Base-by-base conservation (phyloP, 441 rosid species). In the Jatropha podagrica region DNA sequence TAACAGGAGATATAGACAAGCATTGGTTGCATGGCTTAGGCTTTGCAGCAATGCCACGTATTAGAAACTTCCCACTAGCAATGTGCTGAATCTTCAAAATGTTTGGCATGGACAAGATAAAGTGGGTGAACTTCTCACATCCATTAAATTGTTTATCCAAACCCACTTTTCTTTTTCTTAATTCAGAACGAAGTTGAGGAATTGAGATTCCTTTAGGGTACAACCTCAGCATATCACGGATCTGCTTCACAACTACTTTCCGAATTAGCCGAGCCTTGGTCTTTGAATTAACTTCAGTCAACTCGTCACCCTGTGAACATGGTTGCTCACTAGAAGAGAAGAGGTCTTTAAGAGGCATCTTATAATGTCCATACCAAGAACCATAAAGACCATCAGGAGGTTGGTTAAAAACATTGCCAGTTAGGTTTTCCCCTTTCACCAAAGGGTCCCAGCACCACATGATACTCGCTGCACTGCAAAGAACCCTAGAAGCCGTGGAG, bases 381-480 rank as follows among this genome's bases (percentile, higher is more conserved):
- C 88, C 84, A 77, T 81, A 86, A 64, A 95, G 92, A 77, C 98
- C 97, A 85, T 96, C 99, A 1, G 98, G 99, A 66, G 97, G 97
- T 65, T 85, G 97, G 79, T 93, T 96, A 80, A 86, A 92, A 79
- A 87, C 73, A 81, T 80, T 91, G 64, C 91, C 97, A 2, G 46
- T 42, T 3, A 80, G 79, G 72, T 68, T 77, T 68, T 89, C 85
- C 51, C 91, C 90, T 78, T 56, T 86, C 12, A 87, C 76, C 79
- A 93, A 79, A 48, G 83, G 68, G 68, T 81, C 76, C 99, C 99
- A 96, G 48, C 85, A 80, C 97, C 98, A 96, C 94, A 89, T 89
- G 69, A 96, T 85, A 65, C 97, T 91, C 61, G 99, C 96, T 78
- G 98, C 98, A 65, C 97, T 89, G 71, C 91, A 86, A 56, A 94